A percentile compares a stretch with the other conserved stretches of the same genome.
Evolutionary conservation across 2,329 filamentous ascomycete species (phyloP).

Genomic region (Beauveria sp.): DNA sequence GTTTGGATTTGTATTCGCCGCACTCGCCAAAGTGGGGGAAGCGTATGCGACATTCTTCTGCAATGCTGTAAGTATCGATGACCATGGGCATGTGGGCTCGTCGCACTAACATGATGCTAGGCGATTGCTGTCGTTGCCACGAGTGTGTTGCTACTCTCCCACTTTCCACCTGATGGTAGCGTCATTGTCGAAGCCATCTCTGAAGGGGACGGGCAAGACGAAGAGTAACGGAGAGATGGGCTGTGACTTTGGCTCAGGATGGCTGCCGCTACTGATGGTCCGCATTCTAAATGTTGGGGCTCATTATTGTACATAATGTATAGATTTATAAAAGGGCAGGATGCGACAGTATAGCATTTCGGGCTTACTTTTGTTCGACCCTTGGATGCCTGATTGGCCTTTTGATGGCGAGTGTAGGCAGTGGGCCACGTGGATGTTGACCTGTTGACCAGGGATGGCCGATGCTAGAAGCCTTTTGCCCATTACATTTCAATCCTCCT

Average conservation of each 20-base stretch:
- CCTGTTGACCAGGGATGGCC: background rate
- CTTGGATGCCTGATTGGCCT: too few relatives aligned
- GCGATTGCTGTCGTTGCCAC: conserved; percentile 42
- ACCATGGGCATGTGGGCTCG: background rate
- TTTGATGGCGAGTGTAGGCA: background rate
- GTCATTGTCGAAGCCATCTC: background rate
- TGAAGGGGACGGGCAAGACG: background rate
- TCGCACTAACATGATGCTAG: conserved; percentile 23
- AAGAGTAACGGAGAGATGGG: background rate
- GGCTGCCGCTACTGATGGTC: background rate
- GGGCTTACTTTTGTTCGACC: too few relatives aligned
- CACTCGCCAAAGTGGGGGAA: conserved; percentile 51
- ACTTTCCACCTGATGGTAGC: conserved; percentile 34
- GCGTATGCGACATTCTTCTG: conserved; percentile 58
- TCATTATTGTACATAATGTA: background rate
- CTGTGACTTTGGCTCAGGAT: background rate
- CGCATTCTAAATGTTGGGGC: background rate
- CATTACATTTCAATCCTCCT: background rate
- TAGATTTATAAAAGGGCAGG: too few relatives aligned
- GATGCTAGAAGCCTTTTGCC: background rate
- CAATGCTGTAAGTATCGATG: conserved; percentile 46
- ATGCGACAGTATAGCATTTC: too few relatives aligned
- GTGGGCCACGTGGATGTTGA: background rate
- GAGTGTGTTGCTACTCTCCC: conserved; percentile 32
- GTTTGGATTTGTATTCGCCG: conserved; percentile 61